Percentiles rank a stretch among this genome's conserved stretches.
Conservation (phyloP, 768 basidiomycete species). For the Sarcodon aspratus region DNA sequence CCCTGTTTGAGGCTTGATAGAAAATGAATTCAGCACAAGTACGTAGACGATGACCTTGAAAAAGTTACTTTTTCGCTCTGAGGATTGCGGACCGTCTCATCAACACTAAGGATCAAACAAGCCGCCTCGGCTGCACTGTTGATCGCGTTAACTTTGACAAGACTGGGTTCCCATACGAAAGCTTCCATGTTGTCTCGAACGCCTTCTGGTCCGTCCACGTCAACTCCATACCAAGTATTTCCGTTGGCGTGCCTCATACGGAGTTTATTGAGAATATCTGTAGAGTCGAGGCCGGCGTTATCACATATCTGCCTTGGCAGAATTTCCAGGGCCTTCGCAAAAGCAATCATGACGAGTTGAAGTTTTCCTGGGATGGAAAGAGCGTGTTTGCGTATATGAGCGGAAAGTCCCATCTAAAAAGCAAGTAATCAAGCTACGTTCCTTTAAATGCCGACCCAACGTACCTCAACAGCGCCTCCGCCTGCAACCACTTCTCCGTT, state of each 20-base stretch:
- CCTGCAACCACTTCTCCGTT: constrained; percentile 97
- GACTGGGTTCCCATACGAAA: constrained; percentile 96
- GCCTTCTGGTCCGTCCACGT: constrained; percentile 81
- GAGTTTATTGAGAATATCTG: constrained; percentile 93
- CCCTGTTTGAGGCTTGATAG: constrained; percentile 59
- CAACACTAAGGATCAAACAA: constrained; percentile 89
- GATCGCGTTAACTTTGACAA: constrained; percentile 93
- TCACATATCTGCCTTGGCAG: constrained; percentile 98
- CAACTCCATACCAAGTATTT: constrained; percentile 87
- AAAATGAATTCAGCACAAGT: constrained; percentile 9
- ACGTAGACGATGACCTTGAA: background rate
- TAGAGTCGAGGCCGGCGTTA: constrained; percentile 96
- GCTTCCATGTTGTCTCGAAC: constrained; percentile 95
- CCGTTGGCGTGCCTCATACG: constrained; percentile 92
- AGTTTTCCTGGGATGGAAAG: constrained; percentile 91
- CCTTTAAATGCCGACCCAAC: constrained; percentile 4
- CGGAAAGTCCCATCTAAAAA: constrained; percentile 88
- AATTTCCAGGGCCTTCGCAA: constrained; percentile 94
- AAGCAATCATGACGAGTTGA: constrained; percentile 88
- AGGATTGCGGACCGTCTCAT: constrained; percentile 95
- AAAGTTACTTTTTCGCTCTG: constrained; percentile 80
- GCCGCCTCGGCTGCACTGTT: constrained; percentile 95
- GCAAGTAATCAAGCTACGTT: background rate
- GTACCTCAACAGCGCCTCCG: constrained; percentile 92
- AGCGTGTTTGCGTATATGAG: constrained; percentile 85